Evolutionary conservation across 495 filamentous ascomycete genomes (phyloP), one percentile per base, ranked within the genome.

Genomic region (Pyrenula aspistea): DNA sequence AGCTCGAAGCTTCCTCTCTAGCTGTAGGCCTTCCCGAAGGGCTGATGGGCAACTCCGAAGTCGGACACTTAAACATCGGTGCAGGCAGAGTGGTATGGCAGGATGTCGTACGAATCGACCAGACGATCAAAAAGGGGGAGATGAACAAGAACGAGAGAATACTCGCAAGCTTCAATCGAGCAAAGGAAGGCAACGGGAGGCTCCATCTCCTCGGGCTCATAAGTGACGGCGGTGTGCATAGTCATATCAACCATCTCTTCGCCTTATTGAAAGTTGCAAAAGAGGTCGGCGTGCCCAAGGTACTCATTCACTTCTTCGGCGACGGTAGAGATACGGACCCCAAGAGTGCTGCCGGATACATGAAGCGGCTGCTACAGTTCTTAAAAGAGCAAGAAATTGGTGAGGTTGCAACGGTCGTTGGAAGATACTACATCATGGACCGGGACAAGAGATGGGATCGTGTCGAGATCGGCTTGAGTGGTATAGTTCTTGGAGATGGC

Each of bases 381-480:
- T 83, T 80, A 51, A 83, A 89, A 69, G 88, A 96, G 69, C 79
- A 95, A 62, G 93, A 89, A 24, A 69, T 85, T 60, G 92, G 93
- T 63, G 74, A 92, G 66, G 80, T 97, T 60, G 91, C 88, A n/a
- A 96, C 93, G 21, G 82, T 95, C 24, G 92, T 97, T 42, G 93
- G 93, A 54, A 82, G 93, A 60, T 98, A 96, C 81, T 98, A 89
- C 68, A 90, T 90, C 67, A 98, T 98, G 93, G 93, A 98, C 77
- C 91, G 93, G 64, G 93, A 98, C 72, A 98, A 97, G 87, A 83
- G 93, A 68, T 98, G 93, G 93, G 91, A 98, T 67, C 80, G 93
- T 63, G 81, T 95, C 57, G 87, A 95, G 76, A 62, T 96, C 63
- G 94, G 86, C 56, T 67, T 98, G 69, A 91, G 91, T 71, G 92